A percentile compares a stretch with the other conserved stretches of the same genome.
These are phyloP conservation scores for Phytophthora colocasiae DNA, from an alignment of 352 stramenopile species.

Conservation along the genomic window DNA sequence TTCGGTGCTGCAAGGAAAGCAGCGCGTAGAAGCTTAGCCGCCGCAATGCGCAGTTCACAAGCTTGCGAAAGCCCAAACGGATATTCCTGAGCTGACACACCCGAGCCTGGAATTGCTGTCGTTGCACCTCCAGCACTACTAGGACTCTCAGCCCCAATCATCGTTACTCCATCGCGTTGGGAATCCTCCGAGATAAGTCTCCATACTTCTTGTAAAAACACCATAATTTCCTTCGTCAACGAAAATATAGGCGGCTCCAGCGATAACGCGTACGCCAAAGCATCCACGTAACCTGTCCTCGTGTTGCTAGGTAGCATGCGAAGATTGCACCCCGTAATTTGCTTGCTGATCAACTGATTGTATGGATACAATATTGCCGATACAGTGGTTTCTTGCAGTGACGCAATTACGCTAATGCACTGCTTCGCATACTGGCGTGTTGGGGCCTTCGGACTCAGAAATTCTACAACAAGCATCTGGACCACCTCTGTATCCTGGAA, in stretches of 20 bases:
- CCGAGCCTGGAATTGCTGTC: constrained; percentile 38
- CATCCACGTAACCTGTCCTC: constrained; percentile 85
- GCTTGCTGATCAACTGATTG: constrained; percentile 85
- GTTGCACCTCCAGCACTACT: constrained; percentile 31
- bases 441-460: constrained; percentile 78
- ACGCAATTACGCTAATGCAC: constrained; percentile 68
- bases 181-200: constrained; percentile 82
- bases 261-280: constrained; percentile 81
- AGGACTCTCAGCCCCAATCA: constrained; percentile 36
- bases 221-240: constrained; percentile 86
- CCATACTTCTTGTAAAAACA: constrained; percentile 90
- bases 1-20: constrained; percentile 85
- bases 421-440: constrained; percentile 75
- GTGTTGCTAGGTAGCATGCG: constrained; percentile 72
- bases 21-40: constrained; percentile 88
- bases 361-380: constrained; percentile 85
- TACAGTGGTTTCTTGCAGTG: constrained; percentile 59
- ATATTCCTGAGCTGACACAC: constrained; percentile 83
- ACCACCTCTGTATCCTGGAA: constrained; percentile 90
- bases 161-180: constrained; percentile 33
- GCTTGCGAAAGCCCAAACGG: constrained; percentile 86
- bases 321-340: constrained; percentile 84
- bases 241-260: constrained; percentile 83
- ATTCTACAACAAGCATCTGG: constrained; percentile 89
- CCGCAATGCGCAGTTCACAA: constrained; percentile 86